Conservation (phyloP, 495 filamentous ascomycete species). For the Aspergillus sclerotioniger region DNA sequence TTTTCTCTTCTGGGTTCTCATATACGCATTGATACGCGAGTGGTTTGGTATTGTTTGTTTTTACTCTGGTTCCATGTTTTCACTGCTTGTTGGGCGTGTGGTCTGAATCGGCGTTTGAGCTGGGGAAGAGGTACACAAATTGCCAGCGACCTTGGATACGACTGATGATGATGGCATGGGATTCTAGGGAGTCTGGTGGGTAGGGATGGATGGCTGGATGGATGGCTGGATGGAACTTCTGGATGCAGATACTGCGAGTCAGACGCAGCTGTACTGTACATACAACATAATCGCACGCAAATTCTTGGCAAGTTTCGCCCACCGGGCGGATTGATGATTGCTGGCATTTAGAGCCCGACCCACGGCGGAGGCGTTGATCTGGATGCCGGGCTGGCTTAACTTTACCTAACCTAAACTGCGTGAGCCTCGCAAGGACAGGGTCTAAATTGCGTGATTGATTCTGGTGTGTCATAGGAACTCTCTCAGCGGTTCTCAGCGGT, state of each 20-base stretch:
- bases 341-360: not conserved
- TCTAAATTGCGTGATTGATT: constrained; percentile 42
- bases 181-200: constrained; percentile 12
- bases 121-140: constrained; percentile 32
- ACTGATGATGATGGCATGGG: constrained; percentile 17
- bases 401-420: constrained; percentile 7
- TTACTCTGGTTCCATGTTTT: not conserved
- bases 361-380: not conserved
- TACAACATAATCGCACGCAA: constrained; percentile 24
- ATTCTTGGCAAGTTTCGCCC: constrained; percentile 1
- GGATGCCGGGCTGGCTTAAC: not conserved
- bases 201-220: constrained; percentile 8
- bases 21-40: constrained; percentile 8
- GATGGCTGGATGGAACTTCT: not conserved
- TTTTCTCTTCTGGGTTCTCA: not conserved
- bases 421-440: not conserved
- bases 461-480: constrained; percentile 45
- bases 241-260: constrained; percentile 19
- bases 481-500: not conserved
- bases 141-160: constrained; percentile 27
- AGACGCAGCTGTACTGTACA: constrained; percentile 27
- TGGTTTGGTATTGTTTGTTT: constrained; percentile 8
- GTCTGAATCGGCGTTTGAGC: constrained; percentile 24
- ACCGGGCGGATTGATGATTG: not conserved
- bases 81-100: not conserved